A percentile compares a stretch with the other conserved stretches of the same genome.
These are phyloP conservation scores for Delphinella strobiligena DNA, from an alignment of 2,329 filamentous ascomycete species.

Conservation along the genomic window DNA sequence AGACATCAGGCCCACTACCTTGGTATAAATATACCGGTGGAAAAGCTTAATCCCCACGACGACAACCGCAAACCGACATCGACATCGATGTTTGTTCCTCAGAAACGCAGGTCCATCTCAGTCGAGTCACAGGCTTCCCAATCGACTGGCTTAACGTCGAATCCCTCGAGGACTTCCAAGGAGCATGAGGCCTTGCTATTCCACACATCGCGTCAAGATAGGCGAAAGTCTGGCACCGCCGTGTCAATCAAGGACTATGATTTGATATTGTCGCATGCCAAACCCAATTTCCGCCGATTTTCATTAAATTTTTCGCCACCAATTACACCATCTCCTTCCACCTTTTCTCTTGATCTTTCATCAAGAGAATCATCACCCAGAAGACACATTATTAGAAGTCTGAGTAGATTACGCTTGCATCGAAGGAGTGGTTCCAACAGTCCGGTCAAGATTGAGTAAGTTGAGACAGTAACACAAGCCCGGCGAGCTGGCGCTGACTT, in stretches of 20 bases:
- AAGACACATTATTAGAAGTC: slow-evolving; percentile 21
- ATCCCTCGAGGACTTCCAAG: slow-evolving; percentile 19
- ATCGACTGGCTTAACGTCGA: slow-evolving; percentile 22
- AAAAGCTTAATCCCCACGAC: slow-evolving; percentile 3
- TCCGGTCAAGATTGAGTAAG: slow-evolving; percentile 11
- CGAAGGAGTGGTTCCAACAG: slow-evolving; percentile 15
- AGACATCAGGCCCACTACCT: slow-evolving; percentile 16
- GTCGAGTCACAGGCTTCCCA: slow-evolving; percentile 20
- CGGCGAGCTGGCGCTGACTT: not conserved
- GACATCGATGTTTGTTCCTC: slow-evolving; percentile 5
- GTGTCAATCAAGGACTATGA: slow-evolving; percentile 23
- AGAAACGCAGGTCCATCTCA: slow-evolving; percentile 18
- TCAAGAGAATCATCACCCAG: slow-evolving; percentile 18
- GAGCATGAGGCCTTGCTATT: slow-evolving; percentile 10
- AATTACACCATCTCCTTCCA: slow-evolving; percentile 18
- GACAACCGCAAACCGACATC: slow-evolving; percentile 2
- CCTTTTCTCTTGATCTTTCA: slow-evolving; percentile 20
- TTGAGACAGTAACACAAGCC: not conserved
- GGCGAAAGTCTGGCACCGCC: slow-evolving; percentile 14
- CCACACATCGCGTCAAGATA: slow-evolving; percentile 5
- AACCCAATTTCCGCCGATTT: slow-evolving; percentile 12
- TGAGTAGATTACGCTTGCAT: slow-evolving; percentile 19
- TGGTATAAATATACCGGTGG: slow-evolving; percentile 12
- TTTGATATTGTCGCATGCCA: slow-evolving; percentile 18
- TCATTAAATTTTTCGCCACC: slow-evolving; percentile 19